Percentiles rank a stretch among this genome's conserved stretches.
Conservation (phyloP, 2,329 filamentous ascomycete genomes). For the Pseudogymnoascus sp. region DNA sequence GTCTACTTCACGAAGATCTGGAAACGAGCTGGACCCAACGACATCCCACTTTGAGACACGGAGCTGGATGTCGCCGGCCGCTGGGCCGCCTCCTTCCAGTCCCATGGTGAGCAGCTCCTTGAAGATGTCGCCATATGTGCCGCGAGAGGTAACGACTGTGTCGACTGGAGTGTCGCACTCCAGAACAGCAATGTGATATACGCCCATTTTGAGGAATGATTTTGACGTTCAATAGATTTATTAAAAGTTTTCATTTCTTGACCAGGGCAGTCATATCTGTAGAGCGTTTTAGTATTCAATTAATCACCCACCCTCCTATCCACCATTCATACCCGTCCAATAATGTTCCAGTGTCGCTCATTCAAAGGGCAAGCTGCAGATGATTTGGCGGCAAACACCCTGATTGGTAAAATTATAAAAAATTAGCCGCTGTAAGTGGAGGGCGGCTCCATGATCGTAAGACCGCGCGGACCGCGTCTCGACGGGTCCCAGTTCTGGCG, state of each 20-base stretch:
- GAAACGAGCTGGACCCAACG: background rate
- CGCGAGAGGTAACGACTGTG: background rate
- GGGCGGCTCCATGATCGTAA: background rate
- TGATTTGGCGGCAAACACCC: background rate
- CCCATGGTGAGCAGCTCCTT: background rate
- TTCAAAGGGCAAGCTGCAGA: background rate
- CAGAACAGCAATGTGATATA: background rate
- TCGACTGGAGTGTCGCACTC: conserved; percentile 1
- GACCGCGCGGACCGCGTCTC: background rate
- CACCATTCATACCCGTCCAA: background rate
- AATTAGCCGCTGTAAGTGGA: background rate
- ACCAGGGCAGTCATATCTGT: background rate
- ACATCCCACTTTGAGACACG: background rate
- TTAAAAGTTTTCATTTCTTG: background rate
- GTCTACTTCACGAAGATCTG: background rate
- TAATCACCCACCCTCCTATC: background rate
- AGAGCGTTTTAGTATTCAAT: background rate
- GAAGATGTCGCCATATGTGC: background rate
- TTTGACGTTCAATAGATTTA: background rate
- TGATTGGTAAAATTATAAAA: background rate
- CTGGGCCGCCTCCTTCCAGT: background rate
- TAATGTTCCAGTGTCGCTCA: background rate
- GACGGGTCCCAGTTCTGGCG: background rate
- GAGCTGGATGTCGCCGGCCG: background rate
- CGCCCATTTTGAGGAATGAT: background rate